Base-by-base conservation (phyloP, 1,139 yeast genomes). In the Pneumocystis wakefieldiae region DNA sequence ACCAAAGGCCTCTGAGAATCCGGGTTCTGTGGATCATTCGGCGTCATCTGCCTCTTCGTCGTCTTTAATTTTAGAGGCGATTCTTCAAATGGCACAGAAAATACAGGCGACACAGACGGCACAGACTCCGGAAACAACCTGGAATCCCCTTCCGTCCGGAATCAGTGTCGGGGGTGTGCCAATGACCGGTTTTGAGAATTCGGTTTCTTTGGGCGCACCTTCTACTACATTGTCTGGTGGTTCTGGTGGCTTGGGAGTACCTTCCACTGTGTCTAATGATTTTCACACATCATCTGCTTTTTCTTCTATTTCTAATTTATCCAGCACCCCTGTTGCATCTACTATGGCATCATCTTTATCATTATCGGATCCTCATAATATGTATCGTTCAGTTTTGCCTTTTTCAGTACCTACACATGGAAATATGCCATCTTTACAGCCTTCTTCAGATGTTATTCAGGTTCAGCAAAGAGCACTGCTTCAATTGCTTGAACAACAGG, bases 381-480 rank as follows among this genome's bases (percentile, higher is more conserved):
- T 32, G 8, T 32, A 32, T 32, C 35, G 8, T 32, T 32, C 35
- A 32, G 35, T 4, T 32, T 32, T 32, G 8, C 35, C 35, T 4
- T 32, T 32, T 32, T 32, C 35, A 32, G 35, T 32, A 32, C 35
- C 35, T 32, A 32, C 35, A 32, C 35, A 32, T 32, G 35, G 35
- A 7, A 17, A 37, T 24, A 28, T 28, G 8, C 36, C 57, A 14
- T 39, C 17, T 14, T 10, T 15, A 19, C 63, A 14, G 15, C 35
- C 17, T 17, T 24, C 55, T 17, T 24, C 19, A 14, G 29, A 62
- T 61, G 24, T n/a, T 53, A 3, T 61, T 12, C 55, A 57, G 24
- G 75, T 71, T 61, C 78, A 76, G 67, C 76, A 75, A 63, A 70
- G 73, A 60, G 82, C 82, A 19, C 74, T 80, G 66, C 76, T 77